These are phyloP conservation scores for Fusarium luffae DNA, from an alignment of 2,329 filamentous ascomycete species.

Conservation along the genomic window DNA sequence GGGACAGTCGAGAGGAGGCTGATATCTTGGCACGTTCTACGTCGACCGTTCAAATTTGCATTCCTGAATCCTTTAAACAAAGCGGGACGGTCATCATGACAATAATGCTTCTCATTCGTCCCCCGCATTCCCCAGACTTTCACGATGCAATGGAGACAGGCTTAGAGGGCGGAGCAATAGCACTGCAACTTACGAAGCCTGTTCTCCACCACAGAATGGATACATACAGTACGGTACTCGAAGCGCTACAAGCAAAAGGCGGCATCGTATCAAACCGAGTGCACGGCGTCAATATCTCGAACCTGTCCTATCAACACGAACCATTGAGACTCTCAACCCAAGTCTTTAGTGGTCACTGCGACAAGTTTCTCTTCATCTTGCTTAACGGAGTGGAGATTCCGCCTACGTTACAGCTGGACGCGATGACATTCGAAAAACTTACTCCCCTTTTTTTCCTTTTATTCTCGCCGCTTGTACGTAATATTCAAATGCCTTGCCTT, in stretches of 20 bases:
- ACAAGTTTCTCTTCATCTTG: not conserved
- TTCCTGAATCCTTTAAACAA: not conserved
- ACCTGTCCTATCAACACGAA: constrained; percentile 11
- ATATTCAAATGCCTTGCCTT: constrained; percentile 10
- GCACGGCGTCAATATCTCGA: constrained; percentile 3
- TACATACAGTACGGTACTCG: not conserved
- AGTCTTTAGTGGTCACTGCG: not conserved
- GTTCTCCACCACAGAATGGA: constrained; percentile 29
- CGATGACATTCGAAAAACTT: constrained; percentile 25
- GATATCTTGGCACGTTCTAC: constrained; percentile 24
- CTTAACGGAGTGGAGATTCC: constrained; percentile 19
- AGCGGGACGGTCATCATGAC: constrained; percentile 18
- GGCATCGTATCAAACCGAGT: constrained; percentile 12
- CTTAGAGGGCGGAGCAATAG: constrained; percentile 17
- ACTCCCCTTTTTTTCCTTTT: constrained; percentile 5
- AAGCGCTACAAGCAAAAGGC: constrained; percentile 3
- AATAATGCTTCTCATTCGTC: constrained; percentile 17
- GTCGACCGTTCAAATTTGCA: constrained; percentile 25
- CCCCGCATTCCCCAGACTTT: constrained; percentile 41
- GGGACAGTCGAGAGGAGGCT: constrained; percentile 6
- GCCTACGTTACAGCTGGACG: constrained; percentile 12
- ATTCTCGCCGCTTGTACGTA: constrained; percentile 32
- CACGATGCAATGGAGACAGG: constrained; percentile 13
- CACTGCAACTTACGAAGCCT: not conserved
- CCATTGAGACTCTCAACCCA: not conserved